Conservation (phyloP, 2,329 filamentous ascomycete genomes). For the Pseudonectria foliicola region DNA sequence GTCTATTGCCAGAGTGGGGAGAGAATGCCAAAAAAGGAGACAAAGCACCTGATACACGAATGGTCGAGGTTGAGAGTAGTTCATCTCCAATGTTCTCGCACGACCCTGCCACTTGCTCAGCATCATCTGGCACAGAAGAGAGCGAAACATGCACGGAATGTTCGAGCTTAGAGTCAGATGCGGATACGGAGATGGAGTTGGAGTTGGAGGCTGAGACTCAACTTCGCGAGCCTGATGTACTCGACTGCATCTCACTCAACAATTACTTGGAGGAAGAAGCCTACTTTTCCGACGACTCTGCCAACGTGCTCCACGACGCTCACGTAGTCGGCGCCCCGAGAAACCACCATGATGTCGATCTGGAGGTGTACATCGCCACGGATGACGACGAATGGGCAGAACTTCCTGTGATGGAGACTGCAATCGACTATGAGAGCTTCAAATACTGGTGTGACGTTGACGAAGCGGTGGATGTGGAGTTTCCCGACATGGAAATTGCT, state of each 20-base stretch:
- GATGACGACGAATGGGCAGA: slow-evolving; percentile 18
- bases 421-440: slow-evolving; percentile 21
- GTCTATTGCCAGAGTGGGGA: slow-evolving; percentile 24
- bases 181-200: not conserved
- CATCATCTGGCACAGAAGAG: not conserved
- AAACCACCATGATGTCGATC: slow-evolving; percentile 12
- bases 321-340: slow-evolving; percentile 11
- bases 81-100: not conserved
- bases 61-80: not conserved
- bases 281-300: slow-evolving; percentile 11
- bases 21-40: not conserved
- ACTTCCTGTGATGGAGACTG: slow-evolving; percentile 25
- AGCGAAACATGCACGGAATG: not conserved
- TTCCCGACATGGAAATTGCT: slow-evolving; percentile 13
- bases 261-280: slow-evolving; percentile 15
- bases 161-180: slow-evolving; percentile 2
- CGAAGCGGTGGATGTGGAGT: slow-evolving; percentile 22
- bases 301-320: slow-evolving; percentile 23
- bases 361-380: slow-evolving; percentile 24
- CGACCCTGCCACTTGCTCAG: not conserved
- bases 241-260: slow-evolving; percentile 9
- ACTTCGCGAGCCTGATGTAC: slow-evolving; percentile 1
- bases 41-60: not conserved
- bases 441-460: slow-evolving; percentile 15
- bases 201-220: slow-evolving; percentile 2